Evolutionary conservation across 768 basidiomycete species (phyloP).

Genomic region (Leccinum obscurum): DNA sequence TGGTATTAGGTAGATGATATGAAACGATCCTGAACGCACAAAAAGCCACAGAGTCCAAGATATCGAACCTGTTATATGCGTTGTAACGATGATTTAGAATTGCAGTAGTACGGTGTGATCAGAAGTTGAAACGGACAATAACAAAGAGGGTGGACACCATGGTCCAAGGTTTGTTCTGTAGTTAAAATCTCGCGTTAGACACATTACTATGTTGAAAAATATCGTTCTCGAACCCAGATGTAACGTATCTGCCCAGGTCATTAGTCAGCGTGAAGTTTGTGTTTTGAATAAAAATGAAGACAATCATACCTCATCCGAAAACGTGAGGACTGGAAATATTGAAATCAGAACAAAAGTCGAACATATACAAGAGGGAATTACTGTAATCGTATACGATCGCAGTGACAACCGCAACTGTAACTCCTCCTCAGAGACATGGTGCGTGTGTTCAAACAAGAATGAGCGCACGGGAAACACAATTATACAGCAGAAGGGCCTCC

Average conservation of each 20-base stretch:
- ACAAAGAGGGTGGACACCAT: background rate
- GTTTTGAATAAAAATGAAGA: background rate
- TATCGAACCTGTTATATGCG: background rate
- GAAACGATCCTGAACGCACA: background rate
- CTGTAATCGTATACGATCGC: background rate
- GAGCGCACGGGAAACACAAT: background rate
- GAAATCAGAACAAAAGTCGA: background rate
- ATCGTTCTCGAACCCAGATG: background rate
- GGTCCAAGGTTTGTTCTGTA: background rate
- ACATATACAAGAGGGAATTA: background rate
- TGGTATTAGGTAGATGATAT: background rate
- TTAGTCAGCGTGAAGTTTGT: background rate
- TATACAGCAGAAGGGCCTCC: background rate
- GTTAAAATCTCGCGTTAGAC: background rate
- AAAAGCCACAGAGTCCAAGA: background rate
- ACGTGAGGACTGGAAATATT: background rate
- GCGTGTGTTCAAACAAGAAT: background rate
- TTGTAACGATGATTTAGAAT: background rate
- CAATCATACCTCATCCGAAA: background rate
- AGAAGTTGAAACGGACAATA: background rate
- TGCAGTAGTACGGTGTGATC: background rate
- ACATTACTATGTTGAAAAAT: background rate
- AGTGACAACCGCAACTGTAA: background rate
- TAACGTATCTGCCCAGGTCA: background rate
- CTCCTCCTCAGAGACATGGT: background rate